phyloP scores from a whole-genome alignment of 2,329 filamentous ascomycete genomes.

The Thermomyces lanuginosus region DNA sequence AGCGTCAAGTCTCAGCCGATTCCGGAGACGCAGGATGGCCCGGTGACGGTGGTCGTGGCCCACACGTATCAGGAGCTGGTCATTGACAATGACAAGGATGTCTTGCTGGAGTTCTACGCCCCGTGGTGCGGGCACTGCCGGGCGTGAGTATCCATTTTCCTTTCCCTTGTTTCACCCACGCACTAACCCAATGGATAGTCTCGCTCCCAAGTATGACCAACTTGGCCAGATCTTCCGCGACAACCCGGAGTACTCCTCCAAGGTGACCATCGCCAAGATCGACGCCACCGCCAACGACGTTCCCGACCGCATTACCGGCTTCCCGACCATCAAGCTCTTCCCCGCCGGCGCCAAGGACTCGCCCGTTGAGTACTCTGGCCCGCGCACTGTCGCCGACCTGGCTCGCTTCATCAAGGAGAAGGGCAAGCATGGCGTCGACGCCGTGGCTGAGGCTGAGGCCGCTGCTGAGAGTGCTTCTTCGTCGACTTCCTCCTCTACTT shows the following conservation, averaged over 20 bases:
- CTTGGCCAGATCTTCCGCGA: constrained; percentile 41
- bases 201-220: constrained; percentile 52
- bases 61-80: constrained; percentile 87
- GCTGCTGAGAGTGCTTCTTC: constrained; percentile 12
- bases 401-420: constrained; percentile 88
- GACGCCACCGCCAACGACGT: constrained; percentile 94
- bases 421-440: constrained; percentile 70
- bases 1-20: constrained; percentile 98
- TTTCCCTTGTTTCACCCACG: constrained; percentile 1
- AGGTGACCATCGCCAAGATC: constrained; percentile 68
- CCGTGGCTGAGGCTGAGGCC: constrained; percentile 34
- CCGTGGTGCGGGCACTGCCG: constrained; percentile 65
- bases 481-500: constrained; percentile 7
- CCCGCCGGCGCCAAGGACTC: constrained; percentile 72
- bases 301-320: constrained; percentile 88
- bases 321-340: constrained; percentile 99
- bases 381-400: constrained; percentile 80
- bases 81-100: constrained; percentile 87
- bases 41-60: constrained; percentile 77
- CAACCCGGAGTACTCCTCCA: constrained; percentile 33
- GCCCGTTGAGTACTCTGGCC: constrained; percentile 73
- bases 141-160: constrained; percentile 28
- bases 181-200: constrained; percentile 18
- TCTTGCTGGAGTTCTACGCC: constrained; percentile 95
- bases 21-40: constrained; percentile 80